Evolutionary conservation across 2,329 filamentous ascomycete genomes (phyloP), one percentile per base, ranked within the genome.

Genomic region (Grosmannia serpens): DNA sequence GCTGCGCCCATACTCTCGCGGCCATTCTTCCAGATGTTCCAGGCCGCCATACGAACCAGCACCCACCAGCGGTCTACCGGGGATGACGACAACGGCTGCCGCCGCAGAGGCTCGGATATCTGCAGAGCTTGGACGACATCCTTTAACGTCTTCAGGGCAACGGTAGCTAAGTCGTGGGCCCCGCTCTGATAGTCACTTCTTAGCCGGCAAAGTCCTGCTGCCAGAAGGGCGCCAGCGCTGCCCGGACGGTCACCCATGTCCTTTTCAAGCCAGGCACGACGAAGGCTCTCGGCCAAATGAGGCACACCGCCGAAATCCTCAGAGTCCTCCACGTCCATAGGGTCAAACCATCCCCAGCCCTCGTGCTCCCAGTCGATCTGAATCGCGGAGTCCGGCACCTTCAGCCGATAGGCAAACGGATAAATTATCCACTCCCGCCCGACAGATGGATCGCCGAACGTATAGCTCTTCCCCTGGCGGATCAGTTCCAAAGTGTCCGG

Each of bases 1-100:
- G 83, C 77, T 0, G 83, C 79, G 1, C 78, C 78, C 83, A 87
- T 87, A 66, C 79, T 84, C 62, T 84, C 82, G n/a, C 83, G 76
- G 0, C 83, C 82, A 57, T 84, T 83, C 64, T 84, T 84, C 69
- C 80, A 82, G 1, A 88, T 70, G 67, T 86, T 80, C 79, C 85
- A 87, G 2, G 77, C 80, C 2, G 74, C 75, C 71, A 80, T 76
- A 17, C 80, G 74, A n/a, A 79, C 67, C 31, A 74, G 75, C 29
- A 67, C 68, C 82, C 83, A 87, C 76, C 82, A 84, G 8, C 67
- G 68, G 1, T 75, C 68, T 65, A 24, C 67, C 55, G 22, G 56
- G 61, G 31, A 58, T 2, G 27, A 62, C 60, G 11, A 13, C 6
- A 46, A 17, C 17, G 46, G 8, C n/a, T 49, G 31, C 11, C 24